These are phyloP conservation scores for Solanum sparsipilum DNA, from an alignment of 257 asterid species.

Conservation along the genomic window DNA sequence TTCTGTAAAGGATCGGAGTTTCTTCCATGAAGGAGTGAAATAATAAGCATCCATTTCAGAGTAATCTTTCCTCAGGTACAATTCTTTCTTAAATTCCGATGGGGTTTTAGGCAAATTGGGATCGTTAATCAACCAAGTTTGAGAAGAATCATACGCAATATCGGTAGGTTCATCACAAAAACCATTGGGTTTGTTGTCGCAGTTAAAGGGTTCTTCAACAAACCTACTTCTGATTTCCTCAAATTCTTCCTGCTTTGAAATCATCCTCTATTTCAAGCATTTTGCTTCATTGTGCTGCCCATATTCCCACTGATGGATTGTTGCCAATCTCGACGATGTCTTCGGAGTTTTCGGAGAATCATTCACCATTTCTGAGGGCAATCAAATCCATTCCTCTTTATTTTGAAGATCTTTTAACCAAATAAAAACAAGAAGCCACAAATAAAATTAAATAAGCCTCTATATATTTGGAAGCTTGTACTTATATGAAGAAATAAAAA, in stretches of 20 bases:
- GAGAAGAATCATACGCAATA: neutral
- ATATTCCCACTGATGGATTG: neutral
- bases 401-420: neutral
- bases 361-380: neutral
- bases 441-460: too few relatives aligned
- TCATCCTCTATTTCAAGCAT: neutral
- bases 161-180: constrained; percentile 1
- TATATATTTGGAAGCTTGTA: too few relatives aligned
- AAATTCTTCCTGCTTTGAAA: neutral
- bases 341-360: neutral
- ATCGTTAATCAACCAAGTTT: neutral
- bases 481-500: too few relatives aligned
- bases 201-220: constrained; percentile 1
- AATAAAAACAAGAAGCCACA: too few relatives aligned
- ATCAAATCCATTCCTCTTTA: neutral
- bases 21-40: constrained; percentile 3
- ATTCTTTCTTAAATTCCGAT: neutral
- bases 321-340: neutral
- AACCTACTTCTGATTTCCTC: constrained; percentile 8
- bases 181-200: neutral
- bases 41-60: neutral
- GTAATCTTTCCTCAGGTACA: neutral
- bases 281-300: neutral
- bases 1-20: neutral
- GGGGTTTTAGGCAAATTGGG: neutral